phyloP scores from a whole-genome alignment of 1,284 basidiomycete genomes.

The Schizopora paradoxa region DNA sequence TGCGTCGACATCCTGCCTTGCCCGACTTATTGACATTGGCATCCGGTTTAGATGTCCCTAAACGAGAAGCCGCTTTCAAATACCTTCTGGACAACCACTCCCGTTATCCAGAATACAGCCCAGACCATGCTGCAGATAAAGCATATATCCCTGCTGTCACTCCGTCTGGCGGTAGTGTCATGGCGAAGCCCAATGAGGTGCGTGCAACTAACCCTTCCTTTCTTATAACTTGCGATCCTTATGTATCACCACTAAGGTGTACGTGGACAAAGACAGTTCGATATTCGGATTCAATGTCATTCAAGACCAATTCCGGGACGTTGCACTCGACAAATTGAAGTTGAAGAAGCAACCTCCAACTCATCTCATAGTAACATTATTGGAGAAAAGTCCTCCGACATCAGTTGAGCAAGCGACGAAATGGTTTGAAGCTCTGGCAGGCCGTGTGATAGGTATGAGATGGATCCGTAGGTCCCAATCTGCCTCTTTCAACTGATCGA shows the following conservation, averaged over 20 bases:
- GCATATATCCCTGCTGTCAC: slow-evolving; percentile 80
- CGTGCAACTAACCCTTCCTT: slow-evolving; percentile 11
- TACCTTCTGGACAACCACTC: slow-evolving; percentile 73
- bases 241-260: slow-evolving; percentile 48
- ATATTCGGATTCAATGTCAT: slow-evolving; percentile 73
- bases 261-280: slow-evolving; percentile 65
- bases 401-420: slow-evolving; percentile 50
- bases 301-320: slow-evolving; percentile 51
- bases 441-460: slow-evolving; percentile 58
- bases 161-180: slow-evolving; percentile 38
- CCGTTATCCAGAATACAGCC: slow-evolving; percentile 63
- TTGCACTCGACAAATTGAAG: slow-evolving; percentile 63
- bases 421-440: slow-evolving; percentile 78
- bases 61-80: slow-evolving; percentile 57
- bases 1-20: slow-evolving; percentile 70
- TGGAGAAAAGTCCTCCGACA: slow-evolving; percentile 61
- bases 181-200: slow-evolving; percentile 70
- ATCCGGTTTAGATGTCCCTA: slow-evolving; percentile 41
- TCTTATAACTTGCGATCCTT: slow-evolving; percentile 2
- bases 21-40: slow-evolving; percentile 65
- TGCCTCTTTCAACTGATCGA: slow-evolving; percentile 20
- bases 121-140: slow-evolving; percentile 45
- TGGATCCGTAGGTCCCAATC: slow-evolving; percentile 12
- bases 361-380: slow-evolving; percentile 53
- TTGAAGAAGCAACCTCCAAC: slow-evolving; percentile 73